Base-by-base conservation (phyloP, 2,329 filamentous ascomycete species). In the Penicillium psychrosexuale region DNA sequence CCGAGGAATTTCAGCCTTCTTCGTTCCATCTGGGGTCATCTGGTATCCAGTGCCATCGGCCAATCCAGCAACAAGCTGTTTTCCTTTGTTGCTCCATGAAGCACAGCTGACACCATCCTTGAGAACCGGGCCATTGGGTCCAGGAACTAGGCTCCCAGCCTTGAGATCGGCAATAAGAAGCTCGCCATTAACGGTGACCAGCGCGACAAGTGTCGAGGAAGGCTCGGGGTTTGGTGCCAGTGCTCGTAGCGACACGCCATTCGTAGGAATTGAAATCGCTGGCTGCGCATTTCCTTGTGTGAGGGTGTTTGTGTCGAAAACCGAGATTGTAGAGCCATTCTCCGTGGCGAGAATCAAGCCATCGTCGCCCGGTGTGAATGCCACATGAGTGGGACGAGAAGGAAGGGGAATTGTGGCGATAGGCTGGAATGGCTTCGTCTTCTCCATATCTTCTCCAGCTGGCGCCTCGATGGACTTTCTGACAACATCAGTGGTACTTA, bases 81-180 rank as follows among this genome's bases (percentile, higher is more conserved):
- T 99, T 44, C 94, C 94, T 69, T 87, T 90, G 57, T 85, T 88
- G 72, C 94, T 99, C 94, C 95, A 99, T 53, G 89, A 87, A 6
- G 90, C 82, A 66, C 89, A 94, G 69, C 87, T 91, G 28, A 96
- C 92, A 45, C 88, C 86, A 28, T 82, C 79, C 66, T 87, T 90
- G 60, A 96, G 78, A 0, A 86, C 77, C 66, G 78, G 81, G 33
- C 89, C 90, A 60, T 84, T 84, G 19, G 79, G 65, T 1, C 83
- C 83, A 33, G 77, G 75, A 8, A 82, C 69, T 42, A 91, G 80
- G 38, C 76, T 79, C 46, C 82, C 80, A 36, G 86, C 82, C 65
- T 88, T 86, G 56, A 99, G 73, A 70, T 96, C 90, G 8, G 90
- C 89, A 72, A 99, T 85, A 69, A 92, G 78, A 17, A 99, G 80